These are phyloP conservation scores for Fagopyrum homotropicum DNA, from an alignment of 148 eudicot genomes.

Conservation along the genomic window DNA sequence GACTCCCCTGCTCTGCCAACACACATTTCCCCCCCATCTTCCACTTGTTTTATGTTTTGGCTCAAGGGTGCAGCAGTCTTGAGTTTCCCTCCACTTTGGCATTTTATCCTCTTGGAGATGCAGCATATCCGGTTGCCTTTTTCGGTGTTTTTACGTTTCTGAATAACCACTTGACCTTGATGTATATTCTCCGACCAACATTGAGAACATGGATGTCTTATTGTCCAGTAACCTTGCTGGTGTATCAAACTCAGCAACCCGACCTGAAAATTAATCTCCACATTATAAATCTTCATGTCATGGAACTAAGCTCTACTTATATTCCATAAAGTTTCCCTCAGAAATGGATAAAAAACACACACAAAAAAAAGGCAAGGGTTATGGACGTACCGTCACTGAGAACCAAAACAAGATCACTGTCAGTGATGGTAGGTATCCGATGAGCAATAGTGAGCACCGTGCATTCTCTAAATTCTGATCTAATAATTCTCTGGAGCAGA, in stretches of 20 bases:
- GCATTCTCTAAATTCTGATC: constrained; percentile 76
- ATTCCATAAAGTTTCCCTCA: not conserved
- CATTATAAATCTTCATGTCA: not conserved
- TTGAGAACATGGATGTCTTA: constrained; percentile 70
- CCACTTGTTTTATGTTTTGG: not conserved
- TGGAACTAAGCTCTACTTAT: not conserved
- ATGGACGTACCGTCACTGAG: constrained; percentile 76
- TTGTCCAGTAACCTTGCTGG: constrained; percentile 69
- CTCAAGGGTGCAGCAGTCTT: not conserved
- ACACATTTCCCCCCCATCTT: not conserved
- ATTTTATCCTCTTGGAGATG: constrained; percentile 6
- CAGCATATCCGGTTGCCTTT: constrained; percentile 9
- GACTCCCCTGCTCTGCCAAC: not conserved
- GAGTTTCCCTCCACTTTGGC: constrained; percentile 4
- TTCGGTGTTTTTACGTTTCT: constrained; percentile 1
- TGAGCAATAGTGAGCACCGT: constrained; percentile 93
- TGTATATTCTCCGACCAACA: constrained; percentile 82
- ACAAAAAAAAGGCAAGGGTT: constrained; percentile 1
- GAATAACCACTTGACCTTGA: constrained; percentile 55
- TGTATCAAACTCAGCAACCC: constrained; percentile 79
- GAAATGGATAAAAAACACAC: not conserved
- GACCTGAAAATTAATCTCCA: constrained; percentile 41
- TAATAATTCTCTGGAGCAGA: constrained; percentile 84
- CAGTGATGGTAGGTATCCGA: constrained; percentile 92
- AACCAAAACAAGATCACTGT: constrained; percentile 91